Evolutionary conservation across 2,329 filamentous ascomycete species (phyloP), one percentile per base, ranked within the genome.

Genomic region (Colletotrichum agaves): DNA sequence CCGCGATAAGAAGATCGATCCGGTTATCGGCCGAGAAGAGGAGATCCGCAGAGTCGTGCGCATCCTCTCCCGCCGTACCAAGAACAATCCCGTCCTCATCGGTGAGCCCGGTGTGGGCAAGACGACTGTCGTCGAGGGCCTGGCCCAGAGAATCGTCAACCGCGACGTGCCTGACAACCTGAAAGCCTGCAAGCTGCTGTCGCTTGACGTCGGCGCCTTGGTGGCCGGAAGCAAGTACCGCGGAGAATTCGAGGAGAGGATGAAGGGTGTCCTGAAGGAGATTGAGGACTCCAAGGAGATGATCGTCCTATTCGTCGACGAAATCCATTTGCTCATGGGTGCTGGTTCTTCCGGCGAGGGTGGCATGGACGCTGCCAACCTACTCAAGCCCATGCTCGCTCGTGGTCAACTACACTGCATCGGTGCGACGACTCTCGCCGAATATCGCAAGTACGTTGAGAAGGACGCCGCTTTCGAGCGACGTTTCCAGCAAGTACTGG

Each of bases 381-480:
- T 99, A 74, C 87, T 99, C 71, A 99, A 99, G 84, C 96, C 96
- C 65, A 98, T 98, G 95, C 88, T 99, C 73, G 96, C 96, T 69
- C 91, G 96, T 76, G 96, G 96, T 61, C 95, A 98, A 79, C 85
- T 99, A 67, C 96, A 99, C 85, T 99, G 96, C 76, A 98, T 99
- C 71, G 96, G 96, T 79, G 96, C 96, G 5, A 99, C 96, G 2
- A 99, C 96, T 2, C 87, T 99, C 66, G 89, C 90, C 69, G 96
- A 99, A 79, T 99, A 99, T 81, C 90, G 96, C 76, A 99, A 99
- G 80, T 98, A 99, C 81, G 97, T 99, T 71, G 96, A 99, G 80
- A 99, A 99, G 82, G 96, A 99, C 75, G 92, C 93, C 50, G 96
- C 96, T 52, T 99, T 99, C 78, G 96, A 99, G 81, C 93, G 96